phyloP scores from a whole-genome alignment of 805 yeast species.

The Komagataella phaffii region DNA sequence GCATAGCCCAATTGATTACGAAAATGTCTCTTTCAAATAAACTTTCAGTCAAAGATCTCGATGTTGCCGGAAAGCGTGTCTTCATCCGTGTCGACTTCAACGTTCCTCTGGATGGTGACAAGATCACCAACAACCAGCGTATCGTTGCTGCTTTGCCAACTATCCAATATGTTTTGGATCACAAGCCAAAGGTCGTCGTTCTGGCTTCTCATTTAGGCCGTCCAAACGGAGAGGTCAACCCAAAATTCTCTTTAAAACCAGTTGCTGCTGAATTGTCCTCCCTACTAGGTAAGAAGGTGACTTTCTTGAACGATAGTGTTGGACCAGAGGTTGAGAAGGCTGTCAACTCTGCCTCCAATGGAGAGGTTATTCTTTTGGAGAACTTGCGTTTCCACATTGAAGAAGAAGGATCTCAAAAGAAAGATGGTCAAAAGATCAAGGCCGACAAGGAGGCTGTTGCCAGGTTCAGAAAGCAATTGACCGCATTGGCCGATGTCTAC shows the following conservation, averaged over 20 bases:
- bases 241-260: conserved; percentile 86
- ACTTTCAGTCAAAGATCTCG: conserved; percentile 84
- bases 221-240: conserved; percentile 88
- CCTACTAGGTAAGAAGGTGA: conserved; percentile 61
- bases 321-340: conserved; percentile 82
- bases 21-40: conserved; percentile 87
- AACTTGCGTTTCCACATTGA: conserved; percentile 98
- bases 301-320: conserved; percentile 82
- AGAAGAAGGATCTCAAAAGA: conserved; percentile 89
- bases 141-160: conserved; percentile 99
- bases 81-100: conserved; percentile 97
- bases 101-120: conserved; percentile 90
- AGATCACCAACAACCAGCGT: conserved; percentile 98
- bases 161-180: conserved; percentile 84
- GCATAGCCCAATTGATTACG: conserved; percentile 1
- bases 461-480: conserved; percentile 80
- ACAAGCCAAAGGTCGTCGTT: conserved; percentile 81
- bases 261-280: conserved; percentile 81
- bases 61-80: conserved; percentile 84
- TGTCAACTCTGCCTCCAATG: conserved; percentile 59
- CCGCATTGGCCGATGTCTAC: conserved; percentile 92
- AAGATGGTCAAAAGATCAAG: conserved; percentile 88
- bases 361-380: conserved; percentile 84
- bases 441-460: conserved; percentile 77
- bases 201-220: conserved; percentile 98